A percentile compares a stretch with the other conserved stretches of the same genome.
Evolutionary conservation across 139 green algal species (phyloP).

Genomic region (Chlamydomonas sp.): DNA sequence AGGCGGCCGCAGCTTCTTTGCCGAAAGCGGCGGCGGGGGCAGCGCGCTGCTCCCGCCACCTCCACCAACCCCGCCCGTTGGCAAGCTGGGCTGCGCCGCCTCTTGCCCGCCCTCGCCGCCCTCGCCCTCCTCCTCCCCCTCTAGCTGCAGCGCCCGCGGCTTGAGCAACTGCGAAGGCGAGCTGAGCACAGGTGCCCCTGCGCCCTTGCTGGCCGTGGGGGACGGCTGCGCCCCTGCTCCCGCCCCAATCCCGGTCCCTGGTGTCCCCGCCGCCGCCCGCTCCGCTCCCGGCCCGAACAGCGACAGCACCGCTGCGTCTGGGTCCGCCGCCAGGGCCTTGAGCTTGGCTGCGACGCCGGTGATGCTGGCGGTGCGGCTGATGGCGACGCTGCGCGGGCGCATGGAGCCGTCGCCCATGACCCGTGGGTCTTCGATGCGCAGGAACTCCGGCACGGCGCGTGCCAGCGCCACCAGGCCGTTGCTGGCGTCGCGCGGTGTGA

Average conservation of each 20-base stretch:
- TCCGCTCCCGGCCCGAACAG: background rate
- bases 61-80: background rate
- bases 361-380: background rate
- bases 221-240: no score
- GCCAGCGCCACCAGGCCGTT: constrained; percentile 15
- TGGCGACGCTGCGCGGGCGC: constrained; percentile 21
- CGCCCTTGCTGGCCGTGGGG: background rate
- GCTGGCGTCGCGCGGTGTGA: constrained; percentile 9
- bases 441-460: constrained; percentile 23
- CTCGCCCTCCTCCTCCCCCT: background rate
- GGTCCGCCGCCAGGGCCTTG: constrained; percentile 21
- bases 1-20: constrained; percentile 7
- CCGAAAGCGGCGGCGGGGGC: background rate
- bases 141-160: background rate
- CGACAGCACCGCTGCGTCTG: background rate
- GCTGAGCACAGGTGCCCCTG: background rate
- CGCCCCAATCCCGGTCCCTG: no score
- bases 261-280: background rate
- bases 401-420: constrained; percentile 23
- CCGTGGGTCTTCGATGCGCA: constrained; percentile 32
- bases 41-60: background rate
- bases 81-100: no score
- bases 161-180: background rate
- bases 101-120: background rate
- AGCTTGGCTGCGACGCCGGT: constrained; percentile 18